Evolutionary conservation across 2,329 filamentous ascomycete species (phyloP).

Genomic region (Lanzia echinophila): DNA sequence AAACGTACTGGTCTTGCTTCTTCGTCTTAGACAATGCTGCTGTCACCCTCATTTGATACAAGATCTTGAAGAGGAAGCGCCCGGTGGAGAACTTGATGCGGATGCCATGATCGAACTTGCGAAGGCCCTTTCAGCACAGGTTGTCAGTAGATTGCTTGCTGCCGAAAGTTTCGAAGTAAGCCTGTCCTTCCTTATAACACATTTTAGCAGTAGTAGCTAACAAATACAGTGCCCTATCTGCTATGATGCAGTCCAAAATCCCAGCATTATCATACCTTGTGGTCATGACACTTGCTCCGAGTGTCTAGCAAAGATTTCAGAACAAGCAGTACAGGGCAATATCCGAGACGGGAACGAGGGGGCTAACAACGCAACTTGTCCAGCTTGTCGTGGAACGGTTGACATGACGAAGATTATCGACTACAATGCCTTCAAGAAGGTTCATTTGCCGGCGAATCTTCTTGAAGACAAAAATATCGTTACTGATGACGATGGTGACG

Average conservation of each 20-base stretch:
- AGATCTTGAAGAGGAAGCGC: conserved; percentile 46
- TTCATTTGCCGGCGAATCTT: conserved; percentile 52
- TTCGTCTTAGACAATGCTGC: conserved; percentile 74
- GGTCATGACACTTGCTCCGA: conserved; percentile 74
- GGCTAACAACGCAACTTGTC: conserved; percentile 46
- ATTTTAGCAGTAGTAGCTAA: conserved; percentile 12
- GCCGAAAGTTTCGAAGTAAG: conserved; percentile 42
- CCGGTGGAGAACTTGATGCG: conserved; percentile 9
- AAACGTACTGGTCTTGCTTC: conserved; percentile 69
- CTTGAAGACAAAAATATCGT: conserved; percentile 17
- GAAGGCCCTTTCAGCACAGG: conserved; percentile 48
- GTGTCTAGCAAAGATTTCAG: conserved; percentile 65
- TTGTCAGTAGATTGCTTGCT: conserved; percentile 57
- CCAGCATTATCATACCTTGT: conserved; percentile 73
- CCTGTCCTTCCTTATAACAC: neutral
- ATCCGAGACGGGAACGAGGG: conserved; percentile 55
- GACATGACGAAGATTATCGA: conserved; percentile 66
- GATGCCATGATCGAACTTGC: conserved; percentile 52
- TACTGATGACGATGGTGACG: conserved; percentile 24
- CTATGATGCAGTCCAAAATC: conserved; percentile 67
- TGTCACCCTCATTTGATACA: conserved; percentile 69
- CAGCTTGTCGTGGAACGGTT: conserved; percentile 64
- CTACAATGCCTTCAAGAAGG: conserved; percentile 64
- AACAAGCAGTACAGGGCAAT: conserved; percentile 46
- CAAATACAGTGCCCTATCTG: conserved; percentile 67